These are phyloP conservation scores for Cucumis sativus DNA, from an alignment of 306 rosid species.

Conservation along the genomic window Cucumber_9930_V3 NC_026657.2:36730501-36731000, in stretches of 20 bases:
- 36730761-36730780: conserved; percentile 10
- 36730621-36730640: conserved; percentile 18
- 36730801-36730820: conserved; percentile 16
- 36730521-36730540: conserved; percentile 24
- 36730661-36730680: conserved; percentile 21
- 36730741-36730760: conserved; percentile 18
- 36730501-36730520: conserved; percentile 8
- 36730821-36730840: conserved; percentile 13
- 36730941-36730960: conserved; percentile 13
- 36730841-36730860: conserved; percentile 10
- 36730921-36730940: conserved; percentile 6
- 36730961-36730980: conserved; percentile 15
- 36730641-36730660: conserved; percentile 24
- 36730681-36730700: conserved; percentile 7
- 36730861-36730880: conserved; percentile 14
- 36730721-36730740: conserved; percentile 14
- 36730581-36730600: background rate
- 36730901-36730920: conserved; percentile 1
- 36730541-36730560: conserved; percentile 3
- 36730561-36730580: background rate
- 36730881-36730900: conserved; percentile 18
- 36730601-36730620: conserved; percentile 30
- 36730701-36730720: conserved; percentile 15
- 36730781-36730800: conserved; percentile 11
- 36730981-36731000: conserved; percentile 21